Conservation (phyloP, 2,329 filamentous ascomycete species). For the Penicillium sp. region DNA sequence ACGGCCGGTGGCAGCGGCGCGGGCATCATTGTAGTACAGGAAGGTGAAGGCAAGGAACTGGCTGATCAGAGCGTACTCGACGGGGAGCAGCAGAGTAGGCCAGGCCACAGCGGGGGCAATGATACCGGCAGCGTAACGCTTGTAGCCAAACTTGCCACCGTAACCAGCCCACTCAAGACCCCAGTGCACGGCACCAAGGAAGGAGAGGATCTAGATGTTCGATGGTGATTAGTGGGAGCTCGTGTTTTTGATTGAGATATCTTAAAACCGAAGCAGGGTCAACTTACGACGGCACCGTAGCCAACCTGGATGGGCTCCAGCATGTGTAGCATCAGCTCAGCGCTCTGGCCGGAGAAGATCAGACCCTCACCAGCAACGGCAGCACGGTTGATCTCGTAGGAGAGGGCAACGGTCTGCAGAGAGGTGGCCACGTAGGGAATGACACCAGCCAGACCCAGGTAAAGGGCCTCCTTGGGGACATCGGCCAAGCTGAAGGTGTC, state of each 20-base stretch:
- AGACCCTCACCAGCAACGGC: slow-evolving; percentile 61
- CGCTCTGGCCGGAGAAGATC: slow-evolving; percentile 69
- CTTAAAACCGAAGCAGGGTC: background rate
- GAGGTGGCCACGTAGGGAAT: slow-evolving; percentile 86
- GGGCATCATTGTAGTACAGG: slow-evolving; percentile 81
- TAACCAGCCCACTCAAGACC: slow-evolving; percentile 80
- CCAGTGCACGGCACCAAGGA: slow-evolving; percentile 93
- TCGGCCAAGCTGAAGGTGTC: slow-evolving; percentile 66
- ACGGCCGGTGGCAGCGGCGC: slow-evolving; percentile 73
- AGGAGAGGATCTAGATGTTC: slow-evolving; percentile 73
- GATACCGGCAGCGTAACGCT: slow-evolving; percentile 81
- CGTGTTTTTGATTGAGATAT: background rate
- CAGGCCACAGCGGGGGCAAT: slow-evolving; percentile 78
- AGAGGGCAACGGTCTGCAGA: slow-evolving; percentile 75
- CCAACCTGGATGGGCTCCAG: slow-evolving; percentile 87
- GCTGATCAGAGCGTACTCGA: slow-evolving; percentile 80
- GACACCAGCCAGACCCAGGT: slow-evolving; percentile 74
- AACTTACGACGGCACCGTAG: slow-evolving; percentile 77
- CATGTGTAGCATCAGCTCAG: slow-evolving; percentile 69
- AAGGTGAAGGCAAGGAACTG: slow-evolving; percentile 85
- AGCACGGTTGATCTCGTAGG: slow-evolving; percentile 76
- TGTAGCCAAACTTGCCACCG: slow-evolving; percentile 67
- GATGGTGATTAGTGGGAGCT: slow-evolving; percentile 8
- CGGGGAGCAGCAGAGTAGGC: slow-evolving; percentile 82
- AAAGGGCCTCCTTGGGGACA: slow-evolving; percentile 68